Evolutionary conservation across 2,329 filamentous ascomycete genomes (phyloP).

Genomic region (Cladosporium sp.): DNA sequence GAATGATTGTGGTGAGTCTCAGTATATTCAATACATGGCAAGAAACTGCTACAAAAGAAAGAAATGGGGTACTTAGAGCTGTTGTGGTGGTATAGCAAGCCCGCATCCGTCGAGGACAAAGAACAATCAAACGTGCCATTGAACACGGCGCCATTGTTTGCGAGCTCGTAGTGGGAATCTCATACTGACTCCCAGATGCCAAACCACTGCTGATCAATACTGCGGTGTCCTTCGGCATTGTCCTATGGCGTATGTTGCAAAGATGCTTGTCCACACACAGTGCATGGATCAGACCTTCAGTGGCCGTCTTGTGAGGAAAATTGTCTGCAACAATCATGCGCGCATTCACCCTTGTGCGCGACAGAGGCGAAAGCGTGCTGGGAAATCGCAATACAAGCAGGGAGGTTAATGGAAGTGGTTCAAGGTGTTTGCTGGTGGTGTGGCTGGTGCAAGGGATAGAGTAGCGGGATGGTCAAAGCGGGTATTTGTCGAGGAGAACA

Average conservation of each 20-base stretch:
- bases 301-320: background rate
- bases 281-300: background rate
- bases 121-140: constrained; percentile 6
- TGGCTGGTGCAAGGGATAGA: background rate
- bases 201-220: background rate
- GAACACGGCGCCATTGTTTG: background rate
- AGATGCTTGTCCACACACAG: background rate
- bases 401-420: background rate
- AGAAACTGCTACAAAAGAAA: background rate
- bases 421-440: background rate
- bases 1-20: background rate
- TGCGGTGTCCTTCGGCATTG: background rate
- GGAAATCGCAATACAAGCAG: background rate
- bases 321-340: background rate
- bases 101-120: constrained; percentile 18
- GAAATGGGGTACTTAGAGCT: background rate
- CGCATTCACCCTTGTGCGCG: background rate
- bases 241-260: background rate
- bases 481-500: background rate
- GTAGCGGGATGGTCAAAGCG: background rate
- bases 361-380: background rate
- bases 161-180: background rate
- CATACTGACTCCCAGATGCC: too few relatives aligned
- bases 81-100: constrained; percentile 2
- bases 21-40: background rate